Percentiles rank a stretch among this genome's conserved stretches.
These are phyloP conservation scores for Chaetomiaceae sp. DNA, from an alignment of 2,329 filamentous ascomycete genomes.

Conservation along the genomic window DNA sequence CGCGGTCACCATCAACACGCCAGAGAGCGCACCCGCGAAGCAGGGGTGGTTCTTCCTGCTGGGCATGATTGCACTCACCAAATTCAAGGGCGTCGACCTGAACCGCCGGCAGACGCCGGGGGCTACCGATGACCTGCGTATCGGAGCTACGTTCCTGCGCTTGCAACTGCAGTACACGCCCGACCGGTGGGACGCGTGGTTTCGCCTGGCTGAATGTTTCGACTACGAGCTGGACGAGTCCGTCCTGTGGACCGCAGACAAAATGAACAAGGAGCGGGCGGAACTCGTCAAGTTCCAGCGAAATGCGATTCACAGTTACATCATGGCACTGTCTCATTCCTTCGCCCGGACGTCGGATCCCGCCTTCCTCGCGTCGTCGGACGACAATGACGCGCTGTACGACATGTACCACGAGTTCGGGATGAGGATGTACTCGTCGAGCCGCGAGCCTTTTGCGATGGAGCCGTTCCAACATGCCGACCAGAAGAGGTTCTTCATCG, in stretches of 20 bases:
- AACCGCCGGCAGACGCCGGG: constrained; percentile 71
- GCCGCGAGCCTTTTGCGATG: constrained; percentile 57
- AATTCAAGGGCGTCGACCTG: constrained; percentile 64
- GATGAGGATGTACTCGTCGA: constrained; percentile 57
- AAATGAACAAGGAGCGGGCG: constrained; percentile 74
- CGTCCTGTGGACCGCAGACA: constrained; percentile 83
- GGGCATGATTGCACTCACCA: constrained; percentile 80
- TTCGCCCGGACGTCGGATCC: constrained; percentile 41
- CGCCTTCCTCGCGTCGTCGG: constrained; percentile 25
- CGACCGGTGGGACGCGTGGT: constrained; percentile 86
- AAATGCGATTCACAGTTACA: constrained; percentile 75
- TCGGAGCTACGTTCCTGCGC: constrained; percentile 71
- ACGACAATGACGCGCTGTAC: constrained; percentile 46
- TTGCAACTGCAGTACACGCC: constrained; percentile 77
- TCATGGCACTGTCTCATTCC: constrained; percentile 52
- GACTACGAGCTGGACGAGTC: constrained; percentile 84
- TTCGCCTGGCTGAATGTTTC: constrained; percentile 77
- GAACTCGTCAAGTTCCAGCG: constrained; percentile 73
- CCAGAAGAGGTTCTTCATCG: constrained; percentile 52
- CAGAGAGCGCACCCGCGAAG: constrained; percentile 65
- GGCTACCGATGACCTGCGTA: constrained; percentile 76
- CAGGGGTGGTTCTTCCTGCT: constrained; percentile 91
- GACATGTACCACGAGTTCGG: constrained; percentile 56
- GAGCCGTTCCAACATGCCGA: constrained; percentile 53
- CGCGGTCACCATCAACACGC: constrained; percentile 59